phyloP scores from a whole-genome alignment of 345 rosid genomes.

The Sonneratia alba region DNA sequence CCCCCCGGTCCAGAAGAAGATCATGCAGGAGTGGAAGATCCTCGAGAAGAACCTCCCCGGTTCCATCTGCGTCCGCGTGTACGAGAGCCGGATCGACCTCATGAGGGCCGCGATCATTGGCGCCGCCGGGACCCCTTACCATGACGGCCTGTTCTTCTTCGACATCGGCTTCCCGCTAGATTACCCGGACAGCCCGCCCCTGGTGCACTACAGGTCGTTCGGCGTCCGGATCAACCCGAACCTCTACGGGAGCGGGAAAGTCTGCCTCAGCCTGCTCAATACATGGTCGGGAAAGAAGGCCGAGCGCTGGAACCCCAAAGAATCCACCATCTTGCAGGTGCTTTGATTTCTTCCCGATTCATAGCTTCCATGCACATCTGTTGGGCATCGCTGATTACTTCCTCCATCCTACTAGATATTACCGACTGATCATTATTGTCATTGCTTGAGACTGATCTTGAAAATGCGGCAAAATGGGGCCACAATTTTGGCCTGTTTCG shows the following conservation, averaged over 20 bases:
- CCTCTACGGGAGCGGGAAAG: slow-evolving; percentile 33
- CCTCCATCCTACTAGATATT: not conserved
- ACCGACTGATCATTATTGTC: not conserved
- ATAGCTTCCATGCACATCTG: not conserved
- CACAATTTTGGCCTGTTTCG: no score
- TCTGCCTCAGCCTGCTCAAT: slow-evolving; percentile 47
- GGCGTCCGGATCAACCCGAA: slow-evolving; percentile 56
- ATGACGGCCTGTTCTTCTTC: slow-evolving; percentile 58
- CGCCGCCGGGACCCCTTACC: slow-evolving; percentile 52
- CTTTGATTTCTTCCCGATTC: not conserved
- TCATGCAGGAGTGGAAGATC: slow-evolving; percentile 46
- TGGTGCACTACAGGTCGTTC: slow-evolving; percentile 31
- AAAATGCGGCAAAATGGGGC: no score
- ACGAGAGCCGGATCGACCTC: slow-evolving; percentile 43
- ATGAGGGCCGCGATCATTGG: slow-evolving; percentile 41
- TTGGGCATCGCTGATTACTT: not conserved
- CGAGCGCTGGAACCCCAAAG: slow-evolving; percentile 41
- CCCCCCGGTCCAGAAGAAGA: slow-evolving; percentile 22
- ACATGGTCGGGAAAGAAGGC: slow-evolving; percentile 35
- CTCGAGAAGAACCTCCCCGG: slow-evolving; percentile 41
- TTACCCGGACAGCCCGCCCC: slow-evolving; percentile 42
- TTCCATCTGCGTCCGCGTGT: slow-evolving; percentile 42
- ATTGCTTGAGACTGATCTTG: not conserved
- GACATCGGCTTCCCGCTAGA: slow-evolving; percentile 44
- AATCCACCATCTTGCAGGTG: slow-evolving; percentile 46